phyloP scores from a whole-genome alignment of 306 rosid genomes.

The Lupinus albus region DNA sequence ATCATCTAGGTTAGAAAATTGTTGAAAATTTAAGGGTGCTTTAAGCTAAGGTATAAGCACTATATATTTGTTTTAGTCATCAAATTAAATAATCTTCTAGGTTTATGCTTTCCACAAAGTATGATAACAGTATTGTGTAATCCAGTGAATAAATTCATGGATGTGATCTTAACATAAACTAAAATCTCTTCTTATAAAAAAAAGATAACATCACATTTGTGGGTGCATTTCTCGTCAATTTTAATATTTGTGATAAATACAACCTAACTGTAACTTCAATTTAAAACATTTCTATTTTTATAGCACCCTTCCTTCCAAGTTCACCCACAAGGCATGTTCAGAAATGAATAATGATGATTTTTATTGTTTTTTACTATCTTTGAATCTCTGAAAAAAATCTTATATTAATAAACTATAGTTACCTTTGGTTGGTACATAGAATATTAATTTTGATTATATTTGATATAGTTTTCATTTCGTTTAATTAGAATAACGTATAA shows the following conservation, averaged over 20 bases:
- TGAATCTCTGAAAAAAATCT: background rate
- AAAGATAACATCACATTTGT: too few relatives aligned
- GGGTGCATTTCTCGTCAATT: too few relatives aligned
- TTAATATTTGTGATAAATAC: too few relatives aligned
- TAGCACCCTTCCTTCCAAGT: too few relatives aligned
- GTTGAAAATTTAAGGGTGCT: constrained; percentile 4
- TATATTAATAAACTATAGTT: background rate
- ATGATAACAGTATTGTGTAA: constrained; percentile 1
- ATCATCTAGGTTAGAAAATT: constrained; percentile 36
- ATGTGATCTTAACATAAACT: constrained; percentile 27
- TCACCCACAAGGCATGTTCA: background rate
- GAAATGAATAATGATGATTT: background rate
- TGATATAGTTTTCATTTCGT: background rate
- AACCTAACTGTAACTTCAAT: too few relatives aligned
- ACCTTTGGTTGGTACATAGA: background rate
- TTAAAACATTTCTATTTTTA: background rate
- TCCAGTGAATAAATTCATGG: background rate
- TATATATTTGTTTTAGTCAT: background rate
- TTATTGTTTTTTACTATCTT: background rate
- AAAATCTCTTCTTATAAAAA: background rate
- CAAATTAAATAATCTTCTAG: constrained; percentile 29
- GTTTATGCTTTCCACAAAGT: constrained; percentile 1
- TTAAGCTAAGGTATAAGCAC: constrained; percentile 41
- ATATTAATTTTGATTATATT: constrained; percentile 15
- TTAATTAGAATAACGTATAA: background rate